These are phyloP conservation scores for Candida ponderosae DNA, from an alignment of 805 yeast genomes.

Conservation along the genomic window DNA sequence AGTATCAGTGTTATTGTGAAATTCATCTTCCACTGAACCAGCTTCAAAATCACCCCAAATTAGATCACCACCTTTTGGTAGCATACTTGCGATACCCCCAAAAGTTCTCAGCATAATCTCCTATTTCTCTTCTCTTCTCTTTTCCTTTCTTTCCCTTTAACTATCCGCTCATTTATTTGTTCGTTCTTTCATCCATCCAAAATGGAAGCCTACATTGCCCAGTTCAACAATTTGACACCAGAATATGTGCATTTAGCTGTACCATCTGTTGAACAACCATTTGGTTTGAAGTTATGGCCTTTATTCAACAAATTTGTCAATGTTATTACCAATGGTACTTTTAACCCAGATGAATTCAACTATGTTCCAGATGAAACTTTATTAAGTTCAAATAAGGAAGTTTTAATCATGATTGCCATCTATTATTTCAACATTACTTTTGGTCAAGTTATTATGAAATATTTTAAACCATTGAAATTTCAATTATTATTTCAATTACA, in stretches of 20 bases:
- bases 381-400: slow-evolving; percentile 57
- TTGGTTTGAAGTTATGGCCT: slow-evolving; percentile 68
- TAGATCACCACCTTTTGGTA: slow-evolving; percentile 89
- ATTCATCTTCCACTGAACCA: slow-evolving; percentile 64
- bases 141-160: too few relatives aligned
- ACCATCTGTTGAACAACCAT: slow-evolving; percentile 69
- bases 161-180: too few relatives aligned
- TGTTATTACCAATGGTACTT: slow-evolving; percentile 38
- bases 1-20: slow-evolving; percentile 29
- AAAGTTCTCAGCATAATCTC: slow-evolving; percentile 77
- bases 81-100: slow-evolving; percentile 94
- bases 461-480: slow-evolving; percentile 61
- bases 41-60: slow-evolving; percentile 73
- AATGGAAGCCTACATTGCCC: slow-evolving; percentile 7
- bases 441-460: slow-evolving; percentile 59
- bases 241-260: slow-evolving; percentile 27
- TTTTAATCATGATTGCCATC: slow-evolving; percentile 46
- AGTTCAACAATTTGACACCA: slow-evolving; percentile 33
- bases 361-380: slow-evolving; percentile 62
- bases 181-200: too few relatives aligned
- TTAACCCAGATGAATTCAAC: slow-evolving; percentile 59
- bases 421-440: slow-evolving; percentile 83
- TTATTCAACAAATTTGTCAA: slow-evolving; percentile 44
- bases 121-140: slow-evolving; percentile 82
- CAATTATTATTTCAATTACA: slow-evolving; percentile 77